Evolutionary conservation across 352 stramenopile species (phyloP).

Genomic region (Phytopythium ostracodes): DNA sequence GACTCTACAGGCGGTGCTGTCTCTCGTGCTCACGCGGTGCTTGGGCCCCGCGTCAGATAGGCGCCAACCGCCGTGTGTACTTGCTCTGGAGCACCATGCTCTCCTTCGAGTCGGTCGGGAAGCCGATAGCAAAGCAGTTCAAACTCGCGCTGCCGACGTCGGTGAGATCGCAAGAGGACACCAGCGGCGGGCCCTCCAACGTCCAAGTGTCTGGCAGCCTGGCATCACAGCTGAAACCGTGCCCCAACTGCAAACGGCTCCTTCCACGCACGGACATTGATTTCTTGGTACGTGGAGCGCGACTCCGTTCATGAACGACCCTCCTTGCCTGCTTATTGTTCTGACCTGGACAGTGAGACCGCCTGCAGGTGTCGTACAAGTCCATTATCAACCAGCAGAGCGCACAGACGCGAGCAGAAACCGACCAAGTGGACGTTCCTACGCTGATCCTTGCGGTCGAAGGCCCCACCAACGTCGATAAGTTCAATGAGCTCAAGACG

Average conservation of each 20-base stretch:
- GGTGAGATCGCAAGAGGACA: conserved; percentile 6
- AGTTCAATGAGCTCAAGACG: conserved; percentile 40
- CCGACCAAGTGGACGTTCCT: conserved; percentile 8
- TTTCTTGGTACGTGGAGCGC: conserved; percentile 28
- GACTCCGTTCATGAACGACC: background rate
- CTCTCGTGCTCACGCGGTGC: background rate
- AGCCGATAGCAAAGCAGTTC: conserved; percentile 42
- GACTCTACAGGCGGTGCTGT: background rate
- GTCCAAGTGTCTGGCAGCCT: background rate
- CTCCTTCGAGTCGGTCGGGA: conserved; percentile 44
- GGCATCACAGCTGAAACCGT: conserved; percentile 30
- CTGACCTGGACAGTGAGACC: background rate
- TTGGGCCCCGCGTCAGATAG: conserved; percentile 25
- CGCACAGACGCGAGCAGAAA: conserved; percentile 7
- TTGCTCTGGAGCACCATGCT: conserved; percentile 69
- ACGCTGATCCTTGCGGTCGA: conserved; percentile 28
- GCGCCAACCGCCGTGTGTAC: conserved; percentile 56
- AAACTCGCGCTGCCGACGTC: conserved; percentile 26
- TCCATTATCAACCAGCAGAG: conserved; percentile 30
- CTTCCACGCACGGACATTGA: conserved; percentile 35
- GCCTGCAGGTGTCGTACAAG: conserved; percentile 32
- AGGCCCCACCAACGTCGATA: conserved; percentile 25
- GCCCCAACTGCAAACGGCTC: conserved; percentile 32
- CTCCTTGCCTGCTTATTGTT: background rate
- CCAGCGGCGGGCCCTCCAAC: background rate